Evolutionary conservation across 1,284 basidiomycete genomes (phyloP).

Genomic region (Malassezia yamatoensis): DNA sequence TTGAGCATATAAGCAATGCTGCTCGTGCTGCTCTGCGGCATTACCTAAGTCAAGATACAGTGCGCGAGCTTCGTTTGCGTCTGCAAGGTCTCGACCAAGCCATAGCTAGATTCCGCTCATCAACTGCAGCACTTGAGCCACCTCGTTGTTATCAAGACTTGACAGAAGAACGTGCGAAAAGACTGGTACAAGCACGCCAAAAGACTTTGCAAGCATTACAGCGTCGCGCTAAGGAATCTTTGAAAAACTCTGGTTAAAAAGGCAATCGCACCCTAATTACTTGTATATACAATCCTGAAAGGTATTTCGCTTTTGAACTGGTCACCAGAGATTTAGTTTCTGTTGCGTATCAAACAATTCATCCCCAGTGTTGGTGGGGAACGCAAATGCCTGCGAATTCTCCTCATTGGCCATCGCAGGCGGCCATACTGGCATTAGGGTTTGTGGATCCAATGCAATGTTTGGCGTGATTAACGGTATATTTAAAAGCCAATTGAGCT

Average conservation of each 20-base stretch:
- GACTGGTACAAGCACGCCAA: slow-evolving; percentile 7
- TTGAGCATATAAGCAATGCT: slow-evolving; percentile 66
- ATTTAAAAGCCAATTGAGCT: neutral
- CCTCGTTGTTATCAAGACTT: slow-evolving; percentile 4
- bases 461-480: slow-evolving; percentile 4
- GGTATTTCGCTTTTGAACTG: neutral
- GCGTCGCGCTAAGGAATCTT: neutral
- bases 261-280: too few relatives aligned
- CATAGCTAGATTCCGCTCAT: slow-evolving; percentile 6
- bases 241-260: neutral
- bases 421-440: slow-evolving; percentile 12
- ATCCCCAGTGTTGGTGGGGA: neutral
- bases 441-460: slow-evolving; percentile 1
- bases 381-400: neutral
- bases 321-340: slow-evolving; percentile 10
- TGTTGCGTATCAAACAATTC: slow-evolving; percentile 7
- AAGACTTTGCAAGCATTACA: slow-evolving; percentile 6
- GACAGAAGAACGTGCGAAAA: slow-evolving; percentile 2
- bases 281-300: neutral
- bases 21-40: slow-evolving; percentile 61
- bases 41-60: slow-evolving; percentile 57
- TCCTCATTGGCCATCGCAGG: neutral
- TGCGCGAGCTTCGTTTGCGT: slow-evolving; percentile 21
- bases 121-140: neutral
- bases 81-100: slow-evolving; percentile 26